Conservation (phyloP, 2,329 filamentous ascomycete species). For the Penicillium sp. region DNA sequence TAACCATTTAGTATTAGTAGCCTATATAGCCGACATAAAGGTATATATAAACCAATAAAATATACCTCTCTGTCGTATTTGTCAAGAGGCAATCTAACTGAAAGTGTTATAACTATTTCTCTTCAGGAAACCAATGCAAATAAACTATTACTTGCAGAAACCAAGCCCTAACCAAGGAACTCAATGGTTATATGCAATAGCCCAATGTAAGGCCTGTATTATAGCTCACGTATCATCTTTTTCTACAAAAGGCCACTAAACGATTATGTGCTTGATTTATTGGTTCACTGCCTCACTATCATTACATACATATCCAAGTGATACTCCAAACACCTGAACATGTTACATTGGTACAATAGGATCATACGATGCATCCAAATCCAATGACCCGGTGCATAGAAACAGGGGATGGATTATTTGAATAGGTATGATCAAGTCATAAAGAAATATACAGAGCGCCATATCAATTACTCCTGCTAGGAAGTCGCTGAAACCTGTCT, state of each 20-base stretch:
- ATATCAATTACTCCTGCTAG: background rate
- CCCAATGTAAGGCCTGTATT: background rate
- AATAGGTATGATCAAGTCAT: background rate
- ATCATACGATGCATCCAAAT: background rate
- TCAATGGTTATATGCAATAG: background rate
- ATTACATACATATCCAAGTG: background rate
- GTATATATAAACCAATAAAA: background rate
- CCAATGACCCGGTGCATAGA: background rate
- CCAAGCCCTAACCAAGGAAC: too few species aligned
- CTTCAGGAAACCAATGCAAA: background rate
- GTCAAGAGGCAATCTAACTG: background rate
- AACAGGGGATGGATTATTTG: background rate
- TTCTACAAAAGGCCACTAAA: background rate
- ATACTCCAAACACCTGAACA: background rate
- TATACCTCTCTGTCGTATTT: too few species aligned
- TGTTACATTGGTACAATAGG: background rate
- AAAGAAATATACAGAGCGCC: background rate
- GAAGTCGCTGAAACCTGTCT: background rate
- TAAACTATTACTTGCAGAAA: background rate
- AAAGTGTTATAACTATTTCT: background rate
- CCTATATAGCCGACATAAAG: background rate
- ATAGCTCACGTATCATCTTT: background rate
- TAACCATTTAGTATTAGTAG: background rate
- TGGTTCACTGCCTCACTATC: background rate
- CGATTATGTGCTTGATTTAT: background rate